These are phyloP conservation scores for Botrytis byssoidea DNA, from an alignment of 2,329 filamentous ascomycete genomes.

Conservation along the genomic window DNA sequence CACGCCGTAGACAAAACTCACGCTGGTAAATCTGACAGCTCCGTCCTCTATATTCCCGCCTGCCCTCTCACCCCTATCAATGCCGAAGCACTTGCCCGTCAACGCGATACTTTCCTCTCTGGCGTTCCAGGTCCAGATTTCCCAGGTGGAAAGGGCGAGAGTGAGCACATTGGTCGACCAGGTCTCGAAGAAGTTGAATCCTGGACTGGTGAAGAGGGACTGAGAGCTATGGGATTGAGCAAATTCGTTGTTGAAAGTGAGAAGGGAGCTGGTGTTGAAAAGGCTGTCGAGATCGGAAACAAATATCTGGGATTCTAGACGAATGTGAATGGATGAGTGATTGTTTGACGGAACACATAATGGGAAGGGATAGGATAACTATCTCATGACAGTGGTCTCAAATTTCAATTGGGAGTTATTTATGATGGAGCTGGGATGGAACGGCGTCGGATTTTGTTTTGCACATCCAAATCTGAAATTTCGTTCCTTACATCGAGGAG, in stretches of 20 bases:
- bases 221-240: conserved; percentile 57
- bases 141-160: conserved; percentile 68
- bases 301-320: neutral
- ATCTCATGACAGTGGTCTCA: neutral
- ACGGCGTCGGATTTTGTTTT: neutral
- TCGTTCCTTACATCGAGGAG: neutral
- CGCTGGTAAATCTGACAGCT: conserved; percentile 68
- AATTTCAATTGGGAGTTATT: neutral
- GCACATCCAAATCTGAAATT: neutral
- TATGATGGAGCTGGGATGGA: neutral
- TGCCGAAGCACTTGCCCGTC: conserved; percentile 66
- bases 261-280: neutral
- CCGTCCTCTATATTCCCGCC: conserved; percentile 85
- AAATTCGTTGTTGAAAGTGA: neutral
- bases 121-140: conserved; percentile 71
- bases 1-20: conserved; percentile 84
- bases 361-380: neutral
- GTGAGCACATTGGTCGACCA: conserved; percentile 50
- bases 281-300: conserved; percentile 1
- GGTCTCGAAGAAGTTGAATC: conserved; percentile 19
- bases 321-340: too few relatives aligned
- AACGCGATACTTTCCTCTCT: conserved; percentile 66
- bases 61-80: conserved; percentile 78
- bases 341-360: neutral
- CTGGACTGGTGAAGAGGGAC: conserved; percentile 50